Base-by-base conservation (phyloP, 306 rosid species). In the Trifolium subterraneum region DNA sequence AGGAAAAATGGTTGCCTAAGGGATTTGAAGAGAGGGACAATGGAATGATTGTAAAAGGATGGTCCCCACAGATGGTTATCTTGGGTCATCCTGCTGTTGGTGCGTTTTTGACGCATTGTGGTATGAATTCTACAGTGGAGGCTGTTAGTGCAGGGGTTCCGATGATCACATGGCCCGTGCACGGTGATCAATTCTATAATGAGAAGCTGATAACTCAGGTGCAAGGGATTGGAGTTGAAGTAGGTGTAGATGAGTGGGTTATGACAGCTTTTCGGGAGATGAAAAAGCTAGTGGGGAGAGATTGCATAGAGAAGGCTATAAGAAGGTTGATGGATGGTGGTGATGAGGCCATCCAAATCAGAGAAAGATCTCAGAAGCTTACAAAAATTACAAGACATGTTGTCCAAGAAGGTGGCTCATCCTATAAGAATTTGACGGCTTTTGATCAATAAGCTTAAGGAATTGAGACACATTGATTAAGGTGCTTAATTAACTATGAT, bases 161-260 rank as follows among this genome's bases (percentile, higher is more conserved):
- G 1, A 41, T 82, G 85, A 52, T 82, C 1, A 82, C 85, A 7
- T 77, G 79, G 82, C 85, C 85, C 1, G 55, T 77, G 18, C 75
- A 56, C 0, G 13, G 68, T 0, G 86, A 82, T 2, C 86, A 82
- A 6, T 82, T 73, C 13, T 82, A 73, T 2, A 82, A 82, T 2
- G 86, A 83, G 69, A 83, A 71, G 36, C 19, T 83, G 59, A 13
- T 83, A 31, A 70, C 72, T 0, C 41, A 75, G 56, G 76, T 83
- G 69, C 13, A 65, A 4, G 73, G 84, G 13, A 56, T 83, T 0
- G 81, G 86, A 16, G 79, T 79, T 68, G 83, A 78, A 65, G 76
- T 79, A 6, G 90, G 90, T 0, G 80, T 59, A 0, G 59, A 38
- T 13, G 78, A 78, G 18, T 86, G 87, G 90, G 3, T 4, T 1